Conservation (phyloP, 148 eudicot genomes). For the Tetragonia tetragonoides region DNA sequence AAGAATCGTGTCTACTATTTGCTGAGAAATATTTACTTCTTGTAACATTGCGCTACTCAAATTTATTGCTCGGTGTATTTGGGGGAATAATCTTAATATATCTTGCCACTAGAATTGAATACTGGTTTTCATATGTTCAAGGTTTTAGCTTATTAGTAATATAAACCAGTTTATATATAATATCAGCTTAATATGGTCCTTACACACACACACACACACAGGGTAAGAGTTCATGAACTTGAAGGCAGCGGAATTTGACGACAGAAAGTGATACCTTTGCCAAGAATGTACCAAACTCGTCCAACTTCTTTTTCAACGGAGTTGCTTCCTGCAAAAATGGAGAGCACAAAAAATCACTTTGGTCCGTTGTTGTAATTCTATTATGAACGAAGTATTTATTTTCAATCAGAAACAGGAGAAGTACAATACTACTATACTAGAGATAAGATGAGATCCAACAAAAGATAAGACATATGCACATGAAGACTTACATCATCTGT, state of each 20-base stretch:
- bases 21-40: too few relatives aligned
- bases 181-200: too few relatives aligned
- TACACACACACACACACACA: background rate
- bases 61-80: too few relatives aligned
- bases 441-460: background rate
- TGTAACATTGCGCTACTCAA: too few relatives aligned
- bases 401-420: background rate
- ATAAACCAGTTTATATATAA: too few relatives aligned
- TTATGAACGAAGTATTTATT: background rate
- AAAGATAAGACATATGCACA: background rate
- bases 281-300: constrained; percentile 94
- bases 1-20: too few relatives aligned
- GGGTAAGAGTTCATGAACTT: background rate
- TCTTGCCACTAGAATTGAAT: too few relatives aligned
- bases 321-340: constrained; percentile 75
- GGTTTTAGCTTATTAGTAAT: too few relatives aligned
- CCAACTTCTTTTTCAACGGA: constrained; percentile 91
- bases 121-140: too few relatives aligned
- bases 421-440: constrained; percentile 1
- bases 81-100: too few relatives aligned
- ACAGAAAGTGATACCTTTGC: constrained; percentile 61
- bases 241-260: background rate
- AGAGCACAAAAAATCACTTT: background rate
- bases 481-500: constrained; percentile 79
- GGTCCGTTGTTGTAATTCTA: background rate